Conservation (phyloP, 2,329 filamentous ascomycete genomes). For the Nemania serpens region DNA sequence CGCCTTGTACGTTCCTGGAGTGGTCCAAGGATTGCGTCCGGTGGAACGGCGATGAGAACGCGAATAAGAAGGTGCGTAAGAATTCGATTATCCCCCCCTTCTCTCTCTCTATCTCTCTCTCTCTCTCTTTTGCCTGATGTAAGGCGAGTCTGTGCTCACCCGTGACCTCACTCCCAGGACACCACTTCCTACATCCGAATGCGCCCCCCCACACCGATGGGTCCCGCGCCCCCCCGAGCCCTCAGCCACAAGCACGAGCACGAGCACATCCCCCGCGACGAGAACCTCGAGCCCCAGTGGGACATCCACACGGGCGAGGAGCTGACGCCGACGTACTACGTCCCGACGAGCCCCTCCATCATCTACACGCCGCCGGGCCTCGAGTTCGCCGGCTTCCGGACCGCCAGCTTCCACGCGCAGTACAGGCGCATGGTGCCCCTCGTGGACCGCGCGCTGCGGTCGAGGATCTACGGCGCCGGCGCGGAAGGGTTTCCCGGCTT, state of each 20-base stretch:
- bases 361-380: slow-evolving; percentile 34
- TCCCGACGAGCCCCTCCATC: slow-evolving; percentile 35
- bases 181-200: slow-evolving; percentile 17
- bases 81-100: neutral
- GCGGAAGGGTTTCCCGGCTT: neutral
- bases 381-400: slow-evolving; percentile 18
- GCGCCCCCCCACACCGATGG: slow-evolving; percentile 30
- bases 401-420: slow-evolving; percentile 30
- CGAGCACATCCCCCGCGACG: neutral
- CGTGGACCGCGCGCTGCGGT: slow-evolving; percentile 32
- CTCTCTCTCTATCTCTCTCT: neutral
- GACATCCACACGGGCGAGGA: slow-evolving; percentile 36
- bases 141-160: no score
- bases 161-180: neutral
- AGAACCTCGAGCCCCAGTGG: slow-evolving; percentile 28
- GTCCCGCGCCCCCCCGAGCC: no score
- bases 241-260: neutral
- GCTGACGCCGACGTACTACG: slow-evolving; percentile 34
- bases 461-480: slow-evolving; percentile 24
- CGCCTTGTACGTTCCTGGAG: slow-evolving; percentile 48
- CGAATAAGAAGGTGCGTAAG: slow-evolving; percentile 42
- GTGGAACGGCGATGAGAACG: slow-evolving; percentile 33
- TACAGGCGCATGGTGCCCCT: slow-evolving; percentile 43
- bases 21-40: slow-evolving; percentile 45
- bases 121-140: neutral